Conservation (phyloP, 768 basidiomycete genomes). For the Kwoniella europaea region DNA sequence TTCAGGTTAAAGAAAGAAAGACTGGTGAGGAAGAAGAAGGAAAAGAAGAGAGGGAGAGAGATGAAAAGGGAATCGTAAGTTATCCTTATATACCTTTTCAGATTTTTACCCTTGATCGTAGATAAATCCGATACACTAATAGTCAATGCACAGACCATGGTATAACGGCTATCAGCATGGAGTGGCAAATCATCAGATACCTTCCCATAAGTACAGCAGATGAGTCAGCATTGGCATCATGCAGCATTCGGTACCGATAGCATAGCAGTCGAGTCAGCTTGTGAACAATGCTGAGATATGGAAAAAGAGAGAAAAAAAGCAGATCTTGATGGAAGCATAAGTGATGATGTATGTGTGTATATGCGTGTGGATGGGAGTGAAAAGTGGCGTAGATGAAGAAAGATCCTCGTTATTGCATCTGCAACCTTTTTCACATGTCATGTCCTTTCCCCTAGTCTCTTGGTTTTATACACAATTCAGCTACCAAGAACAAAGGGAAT, state of each 20-base stretch:
- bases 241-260: background rate
- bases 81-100: conserved; percentile 1
- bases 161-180: background rate
- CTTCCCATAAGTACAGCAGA: background rate
- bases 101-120: conserved; percentile 10
- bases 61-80: background rate
- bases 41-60: background rate
- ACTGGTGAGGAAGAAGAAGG: background rate
- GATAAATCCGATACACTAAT: background rate
- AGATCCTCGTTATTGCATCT: background rate
- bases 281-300: background rate
- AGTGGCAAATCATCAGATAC: conserved; percentile 1
- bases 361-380: background rate
- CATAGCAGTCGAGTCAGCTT: background rate
- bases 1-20: background rate
- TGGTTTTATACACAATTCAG: background rate
- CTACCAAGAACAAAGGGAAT: no score
- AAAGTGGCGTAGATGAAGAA: background rate
- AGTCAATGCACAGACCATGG: conserved; percentile 3
- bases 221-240: background rate
- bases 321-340: no score
- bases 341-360: background rate
- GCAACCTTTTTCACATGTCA: no score
- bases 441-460: background rate
- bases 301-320: background rate